Base-by-base conservation (phyloP, 2,329 filamentous ascomycete genomes). In the Venturia pyrina region DNA sequence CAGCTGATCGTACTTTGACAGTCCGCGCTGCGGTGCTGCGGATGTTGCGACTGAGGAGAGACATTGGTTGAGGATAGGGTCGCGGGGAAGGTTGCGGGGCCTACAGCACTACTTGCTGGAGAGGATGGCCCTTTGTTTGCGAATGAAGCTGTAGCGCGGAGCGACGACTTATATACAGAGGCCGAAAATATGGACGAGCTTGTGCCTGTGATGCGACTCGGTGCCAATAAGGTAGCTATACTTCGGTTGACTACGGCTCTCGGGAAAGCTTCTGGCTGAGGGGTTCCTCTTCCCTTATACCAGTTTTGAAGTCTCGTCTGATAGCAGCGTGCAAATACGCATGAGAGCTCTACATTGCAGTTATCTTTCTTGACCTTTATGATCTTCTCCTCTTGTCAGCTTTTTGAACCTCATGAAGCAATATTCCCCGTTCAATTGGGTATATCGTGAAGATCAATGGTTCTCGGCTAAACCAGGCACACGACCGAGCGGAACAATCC, bases 21-120 rank as follows among this genome's bases (percentile, higher is more conserved):
- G 43, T 57, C 43, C 37, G 44, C 48, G 44, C 53, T 40, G 48
- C 37, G 53, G 43, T 65, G 43, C 40, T 44, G 60, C 63, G 32
- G 43, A 65, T 59, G 63, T 43, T 28, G 2, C 48, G 48, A 65
- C 63, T 65, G 63, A 65, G 40, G 28, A 48, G 15, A 28, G 63
- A 65, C 63, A 65, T 62, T 37, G 53, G 32, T n/a, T 37, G 28
- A n/a, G 28, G 15, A 37, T 3, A 59, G 5, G 32, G 32, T n/a
- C 3, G 28, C 17, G 32, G 32, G 15, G 28, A 15, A 15, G 13
- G 4, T 21, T 19, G 7, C 17, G 28, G 28, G 32, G 53, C 32
- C 53, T 59, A 59, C 53, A 59, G 53, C 53, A 59, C 37, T 24
- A 37, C n/a, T 37, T 59, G 53, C 53, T 34, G 53, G 15, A 59